Percentiles rank a stretch among this genome's conserved stretches.
Conservation (phyloP, 2,329 filamentous ascomycete genomes). For the Shiraia sp. region DNA sequence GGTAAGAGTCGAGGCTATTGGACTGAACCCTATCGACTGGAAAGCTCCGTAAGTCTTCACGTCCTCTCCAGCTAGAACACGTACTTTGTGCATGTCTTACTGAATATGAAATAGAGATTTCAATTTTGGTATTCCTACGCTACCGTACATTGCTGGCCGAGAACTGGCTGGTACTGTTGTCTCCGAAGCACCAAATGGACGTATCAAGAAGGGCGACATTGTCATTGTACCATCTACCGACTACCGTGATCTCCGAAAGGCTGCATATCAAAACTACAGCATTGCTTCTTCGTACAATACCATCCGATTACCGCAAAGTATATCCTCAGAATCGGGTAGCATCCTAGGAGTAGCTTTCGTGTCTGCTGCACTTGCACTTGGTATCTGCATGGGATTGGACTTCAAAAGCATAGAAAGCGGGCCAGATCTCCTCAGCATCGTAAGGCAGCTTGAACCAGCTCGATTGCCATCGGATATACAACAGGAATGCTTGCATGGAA, state of each 20-base stretch:
- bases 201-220: conserved; percentile 50
- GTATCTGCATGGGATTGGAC: conserved; percentile 70
- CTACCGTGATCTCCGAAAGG: conserved; percentile 73
- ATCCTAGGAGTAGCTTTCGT: conserved; percentile 73
- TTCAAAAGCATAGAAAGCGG: conserved; percentile 59
- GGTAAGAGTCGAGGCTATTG: conserved; percentile 66
- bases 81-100: not conserved
- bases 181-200: conserved; percentile 44
- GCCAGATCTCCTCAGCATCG: conserved; percentile 61
- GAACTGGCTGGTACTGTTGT: conserved; percentile 71
- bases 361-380: conserved; percentile 67
- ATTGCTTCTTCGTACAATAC: conserved; percentile 68
- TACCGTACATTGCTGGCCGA: conserved; percentile 71
- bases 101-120: conserved; percentile 58
- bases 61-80: not conserved
- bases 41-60: conserved; percentile 64
- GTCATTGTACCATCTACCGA: conserved; percentile 72
- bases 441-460: conserved; percentile 53
- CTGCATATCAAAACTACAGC: conserved; percentile 71
- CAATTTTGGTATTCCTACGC: conserved; percentile 68
- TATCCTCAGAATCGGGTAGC: conserved; percentile 60
- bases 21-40: conserved; percentile 78
- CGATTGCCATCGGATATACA: conserved; percentile 64
- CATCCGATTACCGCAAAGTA: conserved; percentile 60
- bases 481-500: conserved; percentile 64